Evolutionary conservation across 345 rosid genomes (phyloP).

Genomic region (Eucalyptus tenuipes): DNA sequence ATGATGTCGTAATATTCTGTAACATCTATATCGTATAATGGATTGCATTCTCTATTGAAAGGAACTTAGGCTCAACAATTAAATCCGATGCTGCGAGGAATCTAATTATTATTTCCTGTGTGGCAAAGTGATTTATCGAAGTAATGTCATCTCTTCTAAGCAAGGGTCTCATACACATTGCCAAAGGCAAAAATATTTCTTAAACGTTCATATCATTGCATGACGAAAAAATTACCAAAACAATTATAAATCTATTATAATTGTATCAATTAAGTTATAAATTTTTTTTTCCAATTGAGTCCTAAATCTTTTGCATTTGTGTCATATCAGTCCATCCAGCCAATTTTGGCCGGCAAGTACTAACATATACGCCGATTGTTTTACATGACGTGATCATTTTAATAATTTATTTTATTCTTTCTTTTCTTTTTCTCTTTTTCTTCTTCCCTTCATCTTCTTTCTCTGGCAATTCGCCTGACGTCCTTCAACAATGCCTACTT

Average conservation of each 20-base stretch:
- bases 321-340: fast-evolving
- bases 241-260: no score
- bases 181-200: background rate
- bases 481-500: background rate
- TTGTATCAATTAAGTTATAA: no score
- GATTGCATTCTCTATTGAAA: background rate
- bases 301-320: no score
- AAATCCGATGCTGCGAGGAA: background rate
- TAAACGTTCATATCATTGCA: background rate
- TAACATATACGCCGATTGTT: fast-evolving
- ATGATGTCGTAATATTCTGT: background rate
- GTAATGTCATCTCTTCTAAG: background rate
- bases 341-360: fast-evolving
- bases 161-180: background rate
- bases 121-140: background rate
- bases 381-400: fast-evolving
- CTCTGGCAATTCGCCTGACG: background rate
- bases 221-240: background rate
- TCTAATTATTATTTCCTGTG: background rate
- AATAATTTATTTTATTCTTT: no score
- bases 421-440: no score
- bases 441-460: no score
- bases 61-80: background rate
- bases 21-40: background rate
- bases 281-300: no score